These are phyloP conservation scores for Vitis hybrid DNA, from an alignment of 177 flowering plant genomes.

Conservation along the genomic window DNA sequence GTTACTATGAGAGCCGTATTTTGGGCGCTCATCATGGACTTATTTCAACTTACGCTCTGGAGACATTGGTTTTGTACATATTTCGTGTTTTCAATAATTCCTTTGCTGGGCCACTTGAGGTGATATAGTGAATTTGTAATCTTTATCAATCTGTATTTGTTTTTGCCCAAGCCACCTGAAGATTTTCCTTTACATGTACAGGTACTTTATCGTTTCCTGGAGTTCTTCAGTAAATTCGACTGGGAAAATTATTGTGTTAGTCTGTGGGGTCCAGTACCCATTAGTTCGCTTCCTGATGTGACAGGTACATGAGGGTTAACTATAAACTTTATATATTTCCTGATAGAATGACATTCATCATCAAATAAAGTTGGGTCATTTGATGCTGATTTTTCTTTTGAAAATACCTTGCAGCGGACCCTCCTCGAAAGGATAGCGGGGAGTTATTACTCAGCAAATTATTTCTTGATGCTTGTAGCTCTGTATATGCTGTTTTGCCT, in stretches of 20 bases:
- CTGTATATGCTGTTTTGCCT: slow-evolving; percentile 77
- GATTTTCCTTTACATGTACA: slow-evolving; percentile 29
- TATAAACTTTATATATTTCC: not conserved
- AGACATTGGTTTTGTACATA: slow-evolving; percentile 95
- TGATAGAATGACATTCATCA: not conserved
- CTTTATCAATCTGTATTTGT: not conserved
- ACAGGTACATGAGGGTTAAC: slow-evolving; percentile 41
- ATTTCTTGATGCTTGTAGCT: slow-evolving; percentile 74
- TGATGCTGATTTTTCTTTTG: slow-evolving; percentile 8
- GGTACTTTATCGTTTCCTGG: slow-evolving; percentile 97
- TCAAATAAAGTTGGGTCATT: slow-evolving; percentile 1
- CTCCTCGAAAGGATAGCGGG: slow-evolving; percentile 83
- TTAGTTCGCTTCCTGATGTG: slow-evolving; percentile 78
- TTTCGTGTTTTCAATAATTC: slow-evolving; percentile 91
- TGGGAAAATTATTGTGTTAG: slow-evolving; percentile 98
- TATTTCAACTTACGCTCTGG: slow-evolving; percentile 96
- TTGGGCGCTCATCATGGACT: slow-evolving; percentile 99
- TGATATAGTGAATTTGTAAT: slow-evolving; percentile 15
- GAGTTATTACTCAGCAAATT: slow-evolving; percentile 66
- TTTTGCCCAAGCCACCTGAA: slow-evolving; percentile 10
- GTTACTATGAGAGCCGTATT: slow-evolving; percentile 98
- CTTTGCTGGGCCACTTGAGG: slow-evolving; percentile 97
- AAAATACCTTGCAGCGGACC: slow-evolving; percentile 59
- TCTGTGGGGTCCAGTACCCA: slow-evolving; percentile 95
- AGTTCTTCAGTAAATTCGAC: slow-evolving; percentile 97